phyloP scores from a whole-genome alignment of 768 basidiomycete species.

The Tylopilus sp. region DNA sequence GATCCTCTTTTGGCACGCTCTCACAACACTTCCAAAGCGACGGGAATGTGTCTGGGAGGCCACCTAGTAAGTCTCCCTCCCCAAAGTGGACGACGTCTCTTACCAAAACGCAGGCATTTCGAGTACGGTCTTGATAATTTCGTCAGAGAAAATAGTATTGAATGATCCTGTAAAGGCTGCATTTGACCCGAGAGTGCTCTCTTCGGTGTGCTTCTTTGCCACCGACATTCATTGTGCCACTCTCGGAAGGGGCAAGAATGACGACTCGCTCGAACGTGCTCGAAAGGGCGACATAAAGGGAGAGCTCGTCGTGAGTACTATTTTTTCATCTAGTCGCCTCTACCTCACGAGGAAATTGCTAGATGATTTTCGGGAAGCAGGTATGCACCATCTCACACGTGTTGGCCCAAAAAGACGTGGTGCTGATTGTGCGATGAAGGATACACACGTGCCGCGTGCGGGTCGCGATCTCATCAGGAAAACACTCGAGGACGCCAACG shows the following conservation, averaged over 20 bases:
- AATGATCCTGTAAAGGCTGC: constrained; percentile 56
- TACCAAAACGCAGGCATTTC: constrained; percentile 41
- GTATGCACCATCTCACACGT: constrained; percentile 33
- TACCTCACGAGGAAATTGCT: not conserved
- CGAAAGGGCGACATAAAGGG: constrained; percentile 79
- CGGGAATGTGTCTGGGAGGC: constrained; percentile 90
- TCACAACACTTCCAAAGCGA: constrained; percentile 43
- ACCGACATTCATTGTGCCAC: constrained; percentile 90
- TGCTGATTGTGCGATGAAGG: constrained; percentile 40
- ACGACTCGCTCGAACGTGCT: constrained; percentile 76
- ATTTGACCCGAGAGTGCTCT: constrained; percentile 77
- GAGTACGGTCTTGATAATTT: constrained; percentile 32
- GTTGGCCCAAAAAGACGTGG: not conserved
- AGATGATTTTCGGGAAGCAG: constrained; percentile 98
- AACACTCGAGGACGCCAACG: constrained; percentile 75
- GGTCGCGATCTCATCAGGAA: constrained; percentile 85
- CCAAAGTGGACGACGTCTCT: not conserved
- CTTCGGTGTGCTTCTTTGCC: constrained; percentile 92
- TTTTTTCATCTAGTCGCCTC: not conserved
- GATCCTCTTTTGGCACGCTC: not conserved
- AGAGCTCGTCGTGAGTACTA: constrained; percentile 68
- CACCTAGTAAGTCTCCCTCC: constrained; percentile 57
- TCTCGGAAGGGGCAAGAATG: constrained; percentile 79
- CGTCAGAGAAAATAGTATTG: not conserved
- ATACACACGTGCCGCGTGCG: constrained; percentile 87